These are phyloP conservation scores for Aureobasidium sp. DNA, from an alignment of 2,329 filamentous ascomycete species.

Conservation along the genomic window DNA sequence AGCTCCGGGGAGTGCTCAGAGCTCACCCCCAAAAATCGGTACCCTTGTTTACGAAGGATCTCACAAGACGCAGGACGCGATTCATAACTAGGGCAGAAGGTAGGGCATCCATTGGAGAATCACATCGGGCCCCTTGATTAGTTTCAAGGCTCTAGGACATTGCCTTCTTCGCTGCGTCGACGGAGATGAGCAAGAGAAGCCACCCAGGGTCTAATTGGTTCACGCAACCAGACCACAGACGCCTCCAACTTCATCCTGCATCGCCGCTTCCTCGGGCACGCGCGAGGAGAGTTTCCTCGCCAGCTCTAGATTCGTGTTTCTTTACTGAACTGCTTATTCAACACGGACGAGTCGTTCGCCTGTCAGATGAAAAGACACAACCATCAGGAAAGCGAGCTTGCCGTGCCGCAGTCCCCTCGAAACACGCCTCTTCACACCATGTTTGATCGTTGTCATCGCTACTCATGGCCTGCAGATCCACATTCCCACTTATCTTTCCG, in stretches of 20 bases:
- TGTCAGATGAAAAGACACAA: neutral
- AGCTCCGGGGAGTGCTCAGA: neutral
- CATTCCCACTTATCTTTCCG: neutral
- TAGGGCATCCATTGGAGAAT: neutral
- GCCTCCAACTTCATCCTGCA: neutral
- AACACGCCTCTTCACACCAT: conserved; percentile 8
- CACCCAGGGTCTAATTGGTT: neutral
- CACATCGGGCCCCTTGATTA: neutral
- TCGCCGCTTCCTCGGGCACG: neutral
- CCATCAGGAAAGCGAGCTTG: neutral
- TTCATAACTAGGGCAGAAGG: neutral
- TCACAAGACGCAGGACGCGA: neutral
- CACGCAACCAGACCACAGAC: neutral
- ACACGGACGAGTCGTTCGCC: neutral
- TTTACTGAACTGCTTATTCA: neutral
- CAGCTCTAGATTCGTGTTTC: neutral
- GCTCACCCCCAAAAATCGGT: neutral
- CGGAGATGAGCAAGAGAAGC: neutral
- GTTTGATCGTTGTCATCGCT: conserved; percentile 8
- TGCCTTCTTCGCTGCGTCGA: neutral
- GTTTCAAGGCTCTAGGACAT: neutral
- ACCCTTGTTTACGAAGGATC: neutral
- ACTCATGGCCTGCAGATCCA: conserved; percentile 1
- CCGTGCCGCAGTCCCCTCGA: neutral
- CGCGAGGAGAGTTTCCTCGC: neutral